Evolutionary conservation across 1,284 basidiomycete genomes (phyloP), one percentile per base, ranked within the genome.

Genomic region (Leccinum laetum): DNA sequence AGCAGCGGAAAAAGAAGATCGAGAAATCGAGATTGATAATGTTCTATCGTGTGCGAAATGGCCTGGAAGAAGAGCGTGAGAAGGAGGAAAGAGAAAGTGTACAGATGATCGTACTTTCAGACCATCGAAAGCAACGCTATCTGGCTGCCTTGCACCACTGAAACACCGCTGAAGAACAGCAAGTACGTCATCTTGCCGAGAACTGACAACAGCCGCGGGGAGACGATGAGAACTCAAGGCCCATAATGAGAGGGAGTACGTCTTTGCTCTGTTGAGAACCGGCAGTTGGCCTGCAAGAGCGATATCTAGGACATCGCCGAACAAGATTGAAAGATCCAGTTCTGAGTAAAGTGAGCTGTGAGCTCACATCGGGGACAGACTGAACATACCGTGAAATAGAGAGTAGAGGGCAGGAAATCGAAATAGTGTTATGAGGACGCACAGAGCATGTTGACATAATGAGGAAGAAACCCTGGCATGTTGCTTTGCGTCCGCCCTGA

Each of bases 401-500:
- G 74, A 70, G 71, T 80, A 78, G 60, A 89, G 67, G 14, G 73
- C 69, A 16, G 78, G 78, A 62, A 84, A 81, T 16, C 75, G 76
- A 65, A 86, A 79, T 62, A 89, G 77, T 61, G 79, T 76, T 0
- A 85, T 80, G 59, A 85, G 67, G 61, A 83, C 72, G 64, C 81
- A 79, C 35, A 90, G 76, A 3, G 86, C 83, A 67, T 82, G 74
- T 53, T 85, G 83, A 62, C 82, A 85, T 9, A 89, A 69, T 1
- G 72, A 73, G 9, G 80, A 78, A 5, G 79, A 69, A 63, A 84
- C 79, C 46, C 75, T 74, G n/a, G 80, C 79, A 61, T 75, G 67
- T 63, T 82, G 78, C 26, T 80, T 69, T 16, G 82, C 73, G n/a
- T 81, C 78, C 29, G 76, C 75, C 7, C 64, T 70, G 61, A 72